Evolutionary conservation across 257 asterid species (phyloP).

Genomic region (Nicotiana noctiflora): DNA sequence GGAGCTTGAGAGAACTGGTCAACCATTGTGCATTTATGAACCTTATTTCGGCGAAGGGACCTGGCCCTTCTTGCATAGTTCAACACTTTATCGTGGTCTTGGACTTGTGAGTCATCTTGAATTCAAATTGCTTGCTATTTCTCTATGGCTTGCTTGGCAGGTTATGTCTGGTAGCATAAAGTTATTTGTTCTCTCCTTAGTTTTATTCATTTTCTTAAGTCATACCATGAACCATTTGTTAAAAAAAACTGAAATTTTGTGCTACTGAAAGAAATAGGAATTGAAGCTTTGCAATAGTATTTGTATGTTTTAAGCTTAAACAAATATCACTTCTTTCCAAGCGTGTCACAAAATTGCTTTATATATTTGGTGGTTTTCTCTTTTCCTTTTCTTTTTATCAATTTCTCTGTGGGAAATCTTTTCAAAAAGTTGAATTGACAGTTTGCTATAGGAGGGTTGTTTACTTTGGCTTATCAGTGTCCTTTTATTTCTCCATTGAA

Average conservation of each 20-base stretch:
- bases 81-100: constrained; percentile 84
- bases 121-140: not conserved
- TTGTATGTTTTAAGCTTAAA: not conserved
- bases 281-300: not conserved
- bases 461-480: not conserved
- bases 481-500: not conserved
- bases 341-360: not conserved
- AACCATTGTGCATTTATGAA: constrained; percentile 85
- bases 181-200: not conserved
- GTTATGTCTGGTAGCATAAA: not conserved
- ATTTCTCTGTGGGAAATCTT: not conserved
- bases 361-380: not conserved
- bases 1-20: constrained; percentile 95
- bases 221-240: not conserved
- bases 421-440: not conserved
- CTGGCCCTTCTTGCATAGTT: constrained; percentile 85
- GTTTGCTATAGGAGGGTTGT: not conserved
- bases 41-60: constrained; percentile 86
- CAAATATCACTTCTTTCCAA: not conserved
- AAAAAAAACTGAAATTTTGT: not conserved
- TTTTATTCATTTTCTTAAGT: not conserved
- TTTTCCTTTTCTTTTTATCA: not conserved
- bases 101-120: constrained; percentile 52
- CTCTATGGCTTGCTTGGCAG: not conserved
- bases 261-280: not conserved